A percentile compares a stretch with the other conserved stretches of the same genome.
Conservation (phyloP, 345 rosid genomes). For the Psidium friedrichsthalianum region DNA sequence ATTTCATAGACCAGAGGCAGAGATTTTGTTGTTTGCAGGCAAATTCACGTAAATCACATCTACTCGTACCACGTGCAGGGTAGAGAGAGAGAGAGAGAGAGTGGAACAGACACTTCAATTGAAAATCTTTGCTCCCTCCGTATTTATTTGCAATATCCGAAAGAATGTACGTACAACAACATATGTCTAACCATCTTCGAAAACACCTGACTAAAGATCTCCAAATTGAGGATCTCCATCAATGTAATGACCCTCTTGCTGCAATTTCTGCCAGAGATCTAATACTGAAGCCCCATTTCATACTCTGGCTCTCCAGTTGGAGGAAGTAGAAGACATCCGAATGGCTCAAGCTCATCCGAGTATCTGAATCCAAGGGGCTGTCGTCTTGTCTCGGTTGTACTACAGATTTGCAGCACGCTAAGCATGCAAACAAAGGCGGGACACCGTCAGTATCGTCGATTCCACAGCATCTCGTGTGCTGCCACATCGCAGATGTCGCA, state of each 20-base stretch:
- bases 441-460: constrained; percentile 52
- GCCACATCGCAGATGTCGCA: constrained; percentile 92
- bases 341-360: not conserved
- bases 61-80: not conserved
- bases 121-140: not conserved
- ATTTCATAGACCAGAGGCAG: not conserved
- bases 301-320: not conserved
- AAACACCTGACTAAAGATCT: not conserved
- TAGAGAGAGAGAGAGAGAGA: not conserved
- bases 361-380: not conserved
- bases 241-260: not conserved
- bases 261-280: not conserved
- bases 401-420: constrained; percentile 48
- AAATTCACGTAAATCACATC: not conserved
- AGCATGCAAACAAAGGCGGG: constrained; percentile 68
- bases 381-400: constrained; percentile 20
- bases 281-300: not conserved
- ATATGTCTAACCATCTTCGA: not conserved
- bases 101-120: not conserved
- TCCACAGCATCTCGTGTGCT: constrained; percentile 75
- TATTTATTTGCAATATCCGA: not conserved
- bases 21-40: not conserved
- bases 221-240: not conserved
- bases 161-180: not conserved
- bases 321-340: constrained; percentile 1